These are phyloP conservation scores for Trichothecium roseum DNA, from an alignment of 2,329 filamentous ascomycete genomes.

Conservation along the genomic window DNA sequence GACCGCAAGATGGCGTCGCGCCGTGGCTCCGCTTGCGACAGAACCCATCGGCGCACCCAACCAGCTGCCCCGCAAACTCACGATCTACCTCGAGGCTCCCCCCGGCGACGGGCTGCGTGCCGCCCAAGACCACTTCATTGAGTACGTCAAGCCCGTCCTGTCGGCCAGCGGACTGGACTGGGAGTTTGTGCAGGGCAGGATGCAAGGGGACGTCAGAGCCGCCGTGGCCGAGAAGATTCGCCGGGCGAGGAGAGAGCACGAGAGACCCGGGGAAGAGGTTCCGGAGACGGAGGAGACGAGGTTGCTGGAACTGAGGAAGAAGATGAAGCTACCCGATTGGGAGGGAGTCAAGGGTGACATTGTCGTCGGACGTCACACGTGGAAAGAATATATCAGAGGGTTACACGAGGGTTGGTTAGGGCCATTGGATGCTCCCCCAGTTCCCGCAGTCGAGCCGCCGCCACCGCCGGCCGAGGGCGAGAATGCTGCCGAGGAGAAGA, in stretches of 20 bases:
- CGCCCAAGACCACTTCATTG: slow-evolving; percentile 90
- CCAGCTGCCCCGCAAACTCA: slow-evolving; percentile 72
- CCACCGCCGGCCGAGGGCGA: slow-evolving; percentile 21
- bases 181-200: slow-evolving; percentile 86
- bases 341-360: slow-evolving; percentile 72
- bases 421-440: slow-evolving; percentile 55
- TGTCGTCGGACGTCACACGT: slow-evolving; percentile 81
- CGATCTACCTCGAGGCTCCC: slow-evolving; percentile 75
- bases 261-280: slow-evolving; percentile 36
- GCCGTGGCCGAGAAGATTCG: slow-evolving; percentile 80
- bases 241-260: slow-evolving; percentile 52
- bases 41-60: slow-evolving; percentile 60
- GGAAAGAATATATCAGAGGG: slow-evolving; percentile 94
- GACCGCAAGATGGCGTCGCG: slow-evolving; percentile 75
- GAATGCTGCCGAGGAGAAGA: slow-evolving; percentile 28
- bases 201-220: slow-evolving; percentile 85
- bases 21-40: slow-evolving; percentile 74
- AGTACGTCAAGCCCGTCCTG: slow-evolving; percentile 89
- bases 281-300: slow-evolving; percentile 40
- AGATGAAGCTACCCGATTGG: slow-evolving; percentile 59
- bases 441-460: slow-evolving; percentile 13
- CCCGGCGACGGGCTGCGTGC: slow-evolving; percentile 75
- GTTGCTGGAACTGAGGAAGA: slow-evolving; percentile 52
- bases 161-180: slow-evolving; percentile 87
- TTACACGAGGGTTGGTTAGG: slow-evolving; percentile 95